phyloP scores from a whole-genome alignment of 164 flowering plant species.

The Paratinospora sagittata region DNA sequence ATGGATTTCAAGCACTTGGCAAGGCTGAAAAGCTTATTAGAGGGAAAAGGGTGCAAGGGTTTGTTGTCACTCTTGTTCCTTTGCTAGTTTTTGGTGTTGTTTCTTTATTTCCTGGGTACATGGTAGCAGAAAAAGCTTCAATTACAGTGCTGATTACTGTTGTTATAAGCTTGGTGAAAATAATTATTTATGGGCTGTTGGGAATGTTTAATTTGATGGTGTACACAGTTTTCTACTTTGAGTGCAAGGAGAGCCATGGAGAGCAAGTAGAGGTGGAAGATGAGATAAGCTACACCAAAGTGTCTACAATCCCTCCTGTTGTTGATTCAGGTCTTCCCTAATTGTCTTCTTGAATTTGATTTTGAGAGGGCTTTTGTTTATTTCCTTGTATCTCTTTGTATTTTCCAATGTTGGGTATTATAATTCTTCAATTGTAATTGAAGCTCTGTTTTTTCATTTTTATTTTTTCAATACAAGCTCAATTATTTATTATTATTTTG shows the following conservation, averaged over 20 bases:
- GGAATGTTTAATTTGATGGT: conserved; percentile 11
- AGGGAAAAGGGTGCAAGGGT: conserved; percentile 23
- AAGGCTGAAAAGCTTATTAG: conserved; percentile 24
- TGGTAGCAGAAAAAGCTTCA: neutral
- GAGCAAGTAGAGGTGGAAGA: conserved; percentile 8
- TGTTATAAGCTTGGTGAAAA: neutral
- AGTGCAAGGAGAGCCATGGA: conserved; percentile 16
- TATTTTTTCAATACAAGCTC: too few species aligned
- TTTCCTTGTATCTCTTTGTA: neutral
- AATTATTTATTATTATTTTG: too few species aligned
- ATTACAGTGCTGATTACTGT: neutral
- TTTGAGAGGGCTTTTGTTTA: neutral
- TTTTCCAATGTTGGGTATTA: neutral
- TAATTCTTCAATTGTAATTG: neutral
- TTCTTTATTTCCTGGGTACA: neutral
- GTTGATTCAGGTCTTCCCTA: neutral
- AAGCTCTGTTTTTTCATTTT: neutral
- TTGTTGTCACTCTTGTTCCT: conserved; percentile 17
- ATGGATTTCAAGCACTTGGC: conserved; percentile 30
- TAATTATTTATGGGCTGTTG: conserved; percentile 5
- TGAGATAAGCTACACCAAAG: neutral
- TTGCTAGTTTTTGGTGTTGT: neutral
- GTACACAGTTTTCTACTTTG: conserved; percentile 19
- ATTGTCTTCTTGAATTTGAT: neutral
- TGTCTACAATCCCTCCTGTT: neutral